phyloP scores from a whole-genome alignment of 345 rosid species.

The Alliaria petiolata region DNA sequence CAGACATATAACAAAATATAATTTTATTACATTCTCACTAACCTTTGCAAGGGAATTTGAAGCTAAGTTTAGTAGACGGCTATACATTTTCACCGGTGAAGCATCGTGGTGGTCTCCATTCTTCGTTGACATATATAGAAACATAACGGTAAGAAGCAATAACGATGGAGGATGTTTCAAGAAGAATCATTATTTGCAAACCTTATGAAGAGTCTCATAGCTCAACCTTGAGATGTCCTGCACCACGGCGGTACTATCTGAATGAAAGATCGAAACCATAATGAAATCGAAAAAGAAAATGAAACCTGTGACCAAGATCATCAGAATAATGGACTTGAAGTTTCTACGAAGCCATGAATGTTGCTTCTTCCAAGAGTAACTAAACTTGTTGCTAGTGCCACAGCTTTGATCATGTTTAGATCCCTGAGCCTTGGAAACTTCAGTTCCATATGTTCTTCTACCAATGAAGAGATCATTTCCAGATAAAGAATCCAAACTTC shows the following conservation, averaged over 20 bases:
- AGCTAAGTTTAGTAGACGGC: conserved; percentile 64
- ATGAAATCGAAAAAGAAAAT: conserved; percentile 64
- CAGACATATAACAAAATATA: background rate
- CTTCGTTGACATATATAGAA: conserved; percentile 32
- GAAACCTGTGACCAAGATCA: conserved; percentile 44
- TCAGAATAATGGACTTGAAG: conserved; percentile 40
- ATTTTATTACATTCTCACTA: conserved; percentile 11
- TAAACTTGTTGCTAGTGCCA: conserved; percentile 43
- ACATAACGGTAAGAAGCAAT: background rate
- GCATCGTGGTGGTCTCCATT: conserved; percentile 34
- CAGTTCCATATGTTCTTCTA: conserved; percentile 53
- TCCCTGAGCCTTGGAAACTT: conserved; percentile 37
- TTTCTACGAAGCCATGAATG: conserved; percentile 50
- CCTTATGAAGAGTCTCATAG: conserved; percentile 41
- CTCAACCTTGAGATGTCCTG: conserved; percentile 39
- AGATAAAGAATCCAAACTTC: conserved; percentile 37
- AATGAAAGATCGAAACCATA: conserved; percentile 58
- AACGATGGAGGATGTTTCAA: background rate
- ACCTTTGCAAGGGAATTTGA: conserved; percentile 70
- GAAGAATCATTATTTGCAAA: conserved; percentile 20
- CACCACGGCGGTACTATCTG: conserved; percentile 24
- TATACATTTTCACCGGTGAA: conserved; percentile 60
- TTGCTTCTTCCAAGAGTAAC: conserved; percentile 50
- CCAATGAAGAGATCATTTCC: conserved; percentile 53
- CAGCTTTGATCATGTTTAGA: conserved; percentile 45